Evolutionary conservation across 495 filamentous ascomycete species (phyloP).

Genomic region (Neurospora tetraspora): DNA sequence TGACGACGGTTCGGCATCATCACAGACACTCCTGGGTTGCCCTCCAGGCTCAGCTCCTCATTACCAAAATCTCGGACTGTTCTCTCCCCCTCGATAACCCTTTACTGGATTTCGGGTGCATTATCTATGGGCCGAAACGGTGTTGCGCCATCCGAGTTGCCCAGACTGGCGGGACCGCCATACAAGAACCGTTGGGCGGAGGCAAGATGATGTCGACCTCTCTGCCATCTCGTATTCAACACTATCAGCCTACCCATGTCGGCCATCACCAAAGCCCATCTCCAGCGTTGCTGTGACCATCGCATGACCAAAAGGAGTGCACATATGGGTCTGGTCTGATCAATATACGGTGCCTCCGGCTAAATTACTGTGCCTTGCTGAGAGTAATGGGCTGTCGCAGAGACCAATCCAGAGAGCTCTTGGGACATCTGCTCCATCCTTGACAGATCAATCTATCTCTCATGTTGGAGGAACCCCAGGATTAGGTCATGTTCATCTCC

Average conservation of each 20-base stretch:
- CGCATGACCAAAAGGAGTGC: background rate
- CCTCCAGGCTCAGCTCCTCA: background rate
- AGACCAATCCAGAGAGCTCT: constrained; percentile 2
- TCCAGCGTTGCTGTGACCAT: background rate
- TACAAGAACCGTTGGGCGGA: background rate
- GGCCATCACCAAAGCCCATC: background rate
- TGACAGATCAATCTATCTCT: background rate
- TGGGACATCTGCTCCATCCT: background rate
- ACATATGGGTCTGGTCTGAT: background rate
- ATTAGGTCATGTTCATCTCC: background rate
- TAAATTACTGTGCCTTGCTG: constrained; percentile 23
- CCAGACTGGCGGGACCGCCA: background rate
- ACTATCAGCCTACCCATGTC: background rate
- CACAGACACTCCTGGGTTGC: background rate
- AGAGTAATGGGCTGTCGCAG: constrained; percentile 9
- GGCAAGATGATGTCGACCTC: background rate
- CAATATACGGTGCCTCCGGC: constrained; percentile 22
- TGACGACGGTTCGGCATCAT: background rate
- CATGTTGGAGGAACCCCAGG: background rate
- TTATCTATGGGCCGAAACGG: background rate
- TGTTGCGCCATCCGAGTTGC: background rate
- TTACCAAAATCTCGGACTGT: background rate
- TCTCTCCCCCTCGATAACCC: background rate
- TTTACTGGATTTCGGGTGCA: background rate
- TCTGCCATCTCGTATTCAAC: background rate